Evolutionary conservation across 306 rosid genomes (phyloP), one percentile per base, ranked within the genome.

Genomic region (Cucurbita ficifolia): DNA sequence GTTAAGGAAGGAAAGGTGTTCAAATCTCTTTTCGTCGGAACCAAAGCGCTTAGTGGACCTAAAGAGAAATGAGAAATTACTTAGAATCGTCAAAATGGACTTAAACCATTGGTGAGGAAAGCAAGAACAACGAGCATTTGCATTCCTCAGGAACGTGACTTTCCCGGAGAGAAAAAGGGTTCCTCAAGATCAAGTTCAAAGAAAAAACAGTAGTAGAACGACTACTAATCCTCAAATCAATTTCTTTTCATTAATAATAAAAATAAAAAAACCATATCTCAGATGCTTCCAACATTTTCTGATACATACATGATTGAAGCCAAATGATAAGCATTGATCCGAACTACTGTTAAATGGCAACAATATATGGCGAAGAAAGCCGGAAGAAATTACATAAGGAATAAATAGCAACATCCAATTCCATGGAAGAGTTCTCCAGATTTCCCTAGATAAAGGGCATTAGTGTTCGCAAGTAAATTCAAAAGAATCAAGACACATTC

Each of bases 21-120:
- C 92, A 57, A 94, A 94, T 75, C 99, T 81, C 84, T 83, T 76
- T 52, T 75, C 84, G 24, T 89, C 85, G 17, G 89, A 86, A 70
- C 98, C 96, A 58, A 94, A 94, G 77, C 97, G 85, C 78, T 93
- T 93, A 35, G 98, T 93, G 63, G 98, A 93, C 79, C 98, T 93
- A 83, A 81, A 79, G 55, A 45, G 52, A 46, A 58, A 8, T 8
- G n/a, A 68, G 24, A 73, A 9, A 29, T n/a, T 13, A 45, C 45
- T n/a, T 42, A 70, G 2, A 10, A 48, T 69, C 50, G 51, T 17
- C 8, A 45, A 52, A 52, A 71, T 18, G 6, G 45, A 60, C 33
- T 39, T n/a, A 4, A 14, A 38, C 51, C 71, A 8, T 64, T 11
- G 51, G 71, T 39, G 9, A 39, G 22, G 3, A 40, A 42, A 65